Conservation (phyloP, 164 flowering plant species). For the Echeveria elegans region DNA sequence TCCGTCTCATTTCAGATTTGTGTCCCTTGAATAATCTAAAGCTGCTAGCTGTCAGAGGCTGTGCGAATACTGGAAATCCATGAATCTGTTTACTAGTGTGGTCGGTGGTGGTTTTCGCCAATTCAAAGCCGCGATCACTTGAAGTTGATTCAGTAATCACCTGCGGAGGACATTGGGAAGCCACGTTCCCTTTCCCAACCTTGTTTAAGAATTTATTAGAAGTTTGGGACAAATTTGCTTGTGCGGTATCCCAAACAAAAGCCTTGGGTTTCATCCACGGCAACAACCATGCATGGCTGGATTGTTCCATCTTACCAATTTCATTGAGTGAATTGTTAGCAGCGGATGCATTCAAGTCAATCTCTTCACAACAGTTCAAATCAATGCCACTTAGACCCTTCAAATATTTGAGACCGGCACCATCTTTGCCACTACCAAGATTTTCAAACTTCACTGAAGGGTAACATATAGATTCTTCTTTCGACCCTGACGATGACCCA, state of each 20-base stretch:
- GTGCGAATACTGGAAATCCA: slow-evolving; percentile 51
- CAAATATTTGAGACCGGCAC: slow-evolving; percentile 11
- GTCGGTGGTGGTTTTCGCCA: slow-evolving; percentile 5
- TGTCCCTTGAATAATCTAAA: slow-evolving; percentile 18
- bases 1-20: slow-evolving; percentile 18
- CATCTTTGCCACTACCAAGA: slow-evolving; percentile 18
- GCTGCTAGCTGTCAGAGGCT: slow-evolving; percentile 12
- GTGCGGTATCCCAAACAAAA: slow-evolving; percentile 13
- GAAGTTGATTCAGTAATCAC: background rate
- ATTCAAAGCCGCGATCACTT: background rate
- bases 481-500: slow-evolving; percentile 39
- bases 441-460: slow-evolving; percentile 22
- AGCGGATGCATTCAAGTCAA: slow-evolving; percentile 26
- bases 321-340: slow-evolving; percentile 22
- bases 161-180: too few species aligned
- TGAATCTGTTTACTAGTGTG: slow-evolving; percentile 36
- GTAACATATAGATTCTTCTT: slow-evolving; percentile 18
- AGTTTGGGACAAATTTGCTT: slow-evolving; percentile 17
- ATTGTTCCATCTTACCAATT: slow-evolving; percentile 3
- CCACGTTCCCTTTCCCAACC: background rate
- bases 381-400: slow-evolving; percentile 25
- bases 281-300: slow-evolving; percentile 17
- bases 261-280: slow-evolving; percentile 45
- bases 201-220: slow-evolving; percentile 14
- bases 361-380: slow-evolving; percentile 28